Base-by-base conservation (phyloP, 495 filamentous ascomycete genomes). In the Xanthoparmelia taractica region DNA sequence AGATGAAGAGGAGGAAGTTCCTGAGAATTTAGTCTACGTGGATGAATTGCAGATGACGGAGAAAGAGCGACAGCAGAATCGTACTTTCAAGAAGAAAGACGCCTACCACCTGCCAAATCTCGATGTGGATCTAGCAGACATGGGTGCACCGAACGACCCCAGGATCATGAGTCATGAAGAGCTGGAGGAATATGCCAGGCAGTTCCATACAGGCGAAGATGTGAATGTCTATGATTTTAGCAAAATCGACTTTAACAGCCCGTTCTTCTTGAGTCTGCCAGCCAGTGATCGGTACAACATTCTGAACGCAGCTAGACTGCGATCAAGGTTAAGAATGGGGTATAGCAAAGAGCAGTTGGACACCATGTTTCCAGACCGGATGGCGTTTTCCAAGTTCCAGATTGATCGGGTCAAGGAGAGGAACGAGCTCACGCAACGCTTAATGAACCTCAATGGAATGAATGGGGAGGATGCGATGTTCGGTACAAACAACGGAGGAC, bases 221-320 rank as follows among this genome's bases (percentile, higher is more conserved):
- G 89, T 98, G 74, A 96, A 95, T 69, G 77, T 97, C n/a, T 96
- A 97, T 71, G 94, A 98, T 73, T 97, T 97, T 67, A 92, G 88
- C 63, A 97, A 97, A 73, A 98, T 98, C 63, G 95, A 98, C 74
- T 98, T 97, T 67, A 89, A 96, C 67, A 87, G 90, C 59, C 82
- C 89, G 20, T 97, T 98, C 74, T 98, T 98, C 73, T 79, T 86
- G 70, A 95, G 90, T 70, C 75, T 98, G 50, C 94, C 94, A 2
- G 83, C 90, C 11, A 88, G 84, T 3, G 94, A 98, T 78, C 86
- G 93, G 27, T 97, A 98, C 75, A 97, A 97, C 65, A 98, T 98
- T 54, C 74, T 98, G 18, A 97, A 97, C 70, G 93, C 95, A 0
- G 94, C 95, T 0, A 79, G 94, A 63, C 71, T 97, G 58, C 80